Percentiles rank a stretch among this genome's conserved stretches.
Evolutionary conservation across 352 stramenopile genomes (phyloP).

Genomic region (Elongisporangium prolatum): DNA sequence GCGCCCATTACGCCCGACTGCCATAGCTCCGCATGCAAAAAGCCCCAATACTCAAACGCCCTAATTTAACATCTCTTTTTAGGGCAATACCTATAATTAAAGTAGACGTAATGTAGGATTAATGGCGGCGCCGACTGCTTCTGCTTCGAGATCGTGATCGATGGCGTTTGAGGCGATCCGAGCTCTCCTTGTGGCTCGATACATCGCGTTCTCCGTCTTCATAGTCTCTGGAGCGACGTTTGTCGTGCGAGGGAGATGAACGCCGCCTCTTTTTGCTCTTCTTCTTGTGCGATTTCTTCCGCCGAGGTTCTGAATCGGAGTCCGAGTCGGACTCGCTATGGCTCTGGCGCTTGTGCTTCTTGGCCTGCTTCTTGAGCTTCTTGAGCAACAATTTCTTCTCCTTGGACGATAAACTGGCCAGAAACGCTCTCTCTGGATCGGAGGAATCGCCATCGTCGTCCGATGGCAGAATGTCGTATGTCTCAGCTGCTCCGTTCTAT

Average conservation of each 20-base stretch:
- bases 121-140: background rate
- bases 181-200: background rate
- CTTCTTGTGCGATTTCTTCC: conserved; percentile 3
- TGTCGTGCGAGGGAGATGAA: conserved; percentile 2
- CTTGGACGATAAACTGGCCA: conserved; percentile 56
- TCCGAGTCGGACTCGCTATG: conserved; percentile 2
- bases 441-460: conserved; percentile 36
- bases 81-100: background rate
- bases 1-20: background rate
- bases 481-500: conserved; percentile 17
- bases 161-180: background rate
- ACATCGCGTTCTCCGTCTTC: conserved; percentile 7
- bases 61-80: background rate
- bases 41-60: too few species aligned
- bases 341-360: conserved; percentile 20
- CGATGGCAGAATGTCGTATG: conserved; percentile 65
- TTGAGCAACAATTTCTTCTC: conserved; percentile 62
- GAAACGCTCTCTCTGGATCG: conserved; percentile 39
- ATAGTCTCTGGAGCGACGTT: conserved; percentile 11
- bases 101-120: background rate
- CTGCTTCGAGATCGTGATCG: background rate
- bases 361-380: conserved; percentile 40
- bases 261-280: conserved; percentile 7
- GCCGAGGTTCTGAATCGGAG: background rate
- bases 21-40: background rate